These are phyloP conservation scores for Carex cristatella DNA, from an alignment of 176 grass and related monocot genomes.

Conservation along the genomic window DNA sequence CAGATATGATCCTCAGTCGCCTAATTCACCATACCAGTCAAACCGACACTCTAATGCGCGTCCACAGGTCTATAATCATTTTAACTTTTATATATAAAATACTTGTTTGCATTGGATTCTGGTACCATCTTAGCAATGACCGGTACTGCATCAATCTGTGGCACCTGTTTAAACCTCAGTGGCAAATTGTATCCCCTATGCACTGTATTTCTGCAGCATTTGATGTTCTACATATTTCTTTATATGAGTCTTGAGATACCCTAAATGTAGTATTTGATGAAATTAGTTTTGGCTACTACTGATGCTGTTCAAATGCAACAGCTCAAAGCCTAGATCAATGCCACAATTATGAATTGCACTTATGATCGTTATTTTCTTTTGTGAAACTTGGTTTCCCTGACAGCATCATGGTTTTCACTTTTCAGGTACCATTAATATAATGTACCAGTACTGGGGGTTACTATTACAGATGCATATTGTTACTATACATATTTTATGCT, in stretches of 20 bases:
- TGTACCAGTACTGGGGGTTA: background rate
- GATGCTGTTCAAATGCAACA: background rate
- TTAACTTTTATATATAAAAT: background rate
- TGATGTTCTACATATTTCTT: background rate
- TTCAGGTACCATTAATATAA: background rate
- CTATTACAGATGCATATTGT: background rate
- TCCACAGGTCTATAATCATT: background rate
- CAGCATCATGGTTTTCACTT: background rate
- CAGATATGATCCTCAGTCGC: slow-evolving; percentile 63
- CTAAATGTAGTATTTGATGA: background rate
- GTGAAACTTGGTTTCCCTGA: background rate
- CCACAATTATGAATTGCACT: no score
- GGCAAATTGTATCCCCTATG: background rate
- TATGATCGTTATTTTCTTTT: background rate
- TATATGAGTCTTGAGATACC: background rate
- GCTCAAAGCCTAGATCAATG: background rate
- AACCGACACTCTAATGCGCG: background rate
- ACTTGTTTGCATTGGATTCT: background rate
- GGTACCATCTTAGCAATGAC: background rate
- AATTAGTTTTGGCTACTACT: background rate
- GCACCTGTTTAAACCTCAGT: background rate
- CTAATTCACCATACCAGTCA: slow-evolving; percentile 45
- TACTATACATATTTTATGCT: slow-evolving; percentile 5
- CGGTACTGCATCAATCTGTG: background rate
- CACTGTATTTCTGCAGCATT: background rate